A percentile compares a stretch with the other conserved stretches of the same genome.
These are phyloP conservation scores for Noccaea bulbosa DNA, from an alignment of 345 rosid species.

Conservation along the genomic window DNA sequence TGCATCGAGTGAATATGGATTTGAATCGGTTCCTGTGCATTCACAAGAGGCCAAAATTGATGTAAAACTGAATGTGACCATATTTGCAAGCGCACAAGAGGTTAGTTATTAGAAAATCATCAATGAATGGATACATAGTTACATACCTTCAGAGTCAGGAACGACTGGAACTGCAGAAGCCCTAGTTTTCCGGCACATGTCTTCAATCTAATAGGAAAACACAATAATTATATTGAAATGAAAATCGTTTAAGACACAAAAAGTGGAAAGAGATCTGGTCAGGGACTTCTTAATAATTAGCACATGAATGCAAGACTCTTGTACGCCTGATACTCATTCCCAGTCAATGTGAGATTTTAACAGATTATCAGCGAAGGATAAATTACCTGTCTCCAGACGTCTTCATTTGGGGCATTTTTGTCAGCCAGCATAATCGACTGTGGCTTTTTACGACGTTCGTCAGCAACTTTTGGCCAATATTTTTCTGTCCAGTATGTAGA, in stretches of 20 bases:
- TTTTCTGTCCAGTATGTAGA: conserved; percentile 52
- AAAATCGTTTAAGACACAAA: conserved; percentile 18
- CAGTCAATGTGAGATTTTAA: conserved; percentile 4
- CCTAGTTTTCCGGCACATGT: conserved; percentile 73
- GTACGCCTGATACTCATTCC: background rate
- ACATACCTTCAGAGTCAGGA: conserved; percentile 87
- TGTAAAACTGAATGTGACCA: background rate
- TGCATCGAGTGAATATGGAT: conserved; percentile 93
- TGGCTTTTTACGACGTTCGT: conserved; percentile 70
- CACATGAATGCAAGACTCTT: conserved; percentile 14
- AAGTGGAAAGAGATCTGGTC: conserved; percentile 21
- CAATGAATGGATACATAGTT: conserved; percentile 35
- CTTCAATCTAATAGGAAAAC: conserved; percentile 66
- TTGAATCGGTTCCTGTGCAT: conserved; percentile 74
- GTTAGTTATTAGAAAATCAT: background rate
- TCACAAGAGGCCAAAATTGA: conserved; percentile 17
- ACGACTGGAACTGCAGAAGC: conserved; percentile 89
- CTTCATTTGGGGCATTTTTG: conserved; percentile 99
- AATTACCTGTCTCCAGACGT: conserved; percentile 95
- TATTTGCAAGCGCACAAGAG: conserved; percentile 14
- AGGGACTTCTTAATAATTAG: background rate
- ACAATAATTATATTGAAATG: conserved; percentile 2
- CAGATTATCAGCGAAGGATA: conserved; percentile 24
- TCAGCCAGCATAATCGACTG: conserved; percentile 93
- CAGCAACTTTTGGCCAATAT: conserved; percentile 89